These are phyloP conservation scores for Onygenales sp. DNA, from an alignment of 2,329 filamentous ascomycete genomes.

Conservation along the genomic window DNA sequence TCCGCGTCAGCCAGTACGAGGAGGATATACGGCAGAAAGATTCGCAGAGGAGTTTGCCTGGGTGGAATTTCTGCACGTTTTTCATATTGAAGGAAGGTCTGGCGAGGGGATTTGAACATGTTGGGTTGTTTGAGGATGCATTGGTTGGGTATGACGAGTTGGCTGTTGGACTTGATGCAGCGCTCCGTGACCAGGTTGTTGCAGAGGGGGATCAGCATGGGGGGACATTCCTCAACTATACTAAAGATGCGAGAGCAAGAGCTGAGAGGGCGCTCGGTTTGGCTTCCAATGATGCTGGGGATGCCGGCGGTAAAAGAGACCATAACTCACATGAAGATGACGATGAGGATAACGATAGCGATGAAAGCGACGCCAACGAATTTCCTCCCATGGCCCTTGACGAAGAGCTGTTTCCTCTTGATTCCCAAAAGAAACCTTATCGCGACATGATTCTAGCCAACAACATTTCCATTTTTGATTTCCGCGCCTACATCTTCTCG, in stretches of 20 bases:
- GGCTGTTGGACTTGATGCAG: slow-evolving; percentile 71
- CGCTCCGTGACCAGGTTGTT: slow-evolving; percentile 63
- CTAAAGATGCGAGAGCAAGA: slow-evolving; percentile 59
- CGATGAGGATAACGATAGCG: slow-evolving; percentile 23
- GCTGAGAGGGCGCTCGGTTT: slow-evolving; percentile 45
- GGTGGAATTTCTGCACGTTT: slow-evolving; percentile 99
- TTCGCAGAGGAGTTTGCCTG: slow-evolving; percentile 72
- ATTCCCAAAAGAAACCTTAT: slow-evolving; percentile 64
- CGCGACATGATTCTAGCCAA: slow-evolving; percentile 86
- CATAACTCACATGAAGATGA: slow-evolving; percentile 18
- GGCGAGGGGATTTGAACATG: slow-evolving; percentile 88
- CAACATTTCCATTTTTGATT: slow-evolving; percentile 93
- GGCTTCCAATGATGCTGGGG: slow-evolving; percentile 10
- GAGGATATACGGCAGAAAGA: slow-evolving; percentile 95
- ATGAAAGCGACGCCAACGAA: slow-evolving; percentile 2
- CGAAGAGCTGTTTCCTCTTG: slow-evolving; percentile 30
- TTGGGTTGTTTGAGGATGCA: slow-evolving; percentile 91
- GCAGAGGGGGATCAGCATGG: slow-evolving; percentile 57
- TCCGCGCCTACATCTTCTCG: slow-evolving; percentile 86
- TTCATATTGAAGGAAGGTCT: slow-evolving; percentile 96
- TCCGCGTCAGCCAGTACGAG: slow-evolving; percentile 86
- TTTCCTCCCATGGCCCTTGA: slow-evolving; percentile 18
- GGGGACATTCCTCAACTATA: slow-evolving; percentile 61
- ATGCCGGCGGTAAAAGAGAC: slow-evolving; percentile 6
- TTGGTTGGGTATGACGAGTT: slow-evolving; percentile 92